Evolutionary conservation across 495 filamentous ascomycete genomes (phyloP).

Genomic region (Penicillium argentinense): DNA sequence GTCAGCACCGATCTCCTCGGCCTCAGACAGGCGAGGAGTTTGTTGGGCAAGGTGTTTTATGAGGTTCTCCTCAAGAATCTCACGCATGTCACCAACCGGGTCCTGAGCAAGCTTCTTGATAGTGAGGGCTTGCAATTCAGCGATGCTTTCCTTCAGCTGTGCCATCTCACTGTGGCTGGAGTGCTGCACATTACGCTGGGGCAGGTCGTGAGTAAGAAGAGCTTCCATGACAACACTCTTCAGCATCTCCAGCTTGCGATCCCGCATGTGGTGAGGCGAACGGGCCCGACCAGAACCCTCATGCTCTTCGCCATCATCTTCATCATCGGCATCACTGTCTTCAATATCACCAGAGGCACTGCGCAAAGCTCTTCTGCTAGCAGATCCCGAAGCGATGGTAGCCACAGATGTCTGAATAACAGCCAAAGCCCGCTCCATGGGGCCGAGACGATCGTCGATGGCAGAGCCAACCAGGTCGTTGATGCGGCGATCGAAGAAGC

Average conservation of each 20-base stretch:
- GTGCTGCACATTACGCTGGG: constrained; percentile 33
- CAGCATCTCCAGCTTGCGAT: constrained; percentile 81
- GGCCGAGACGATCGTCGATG: constrained; percentile 72
- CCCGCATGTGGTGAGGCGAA: constrained; percentile 63
- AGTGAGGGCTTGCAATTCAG: constrained; percentile 54
- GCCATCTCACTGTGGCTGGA: constrained; percentile 41
- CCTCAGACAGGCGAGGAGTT: constrained; percentile 36
- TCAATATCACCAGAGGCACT: constrained; percentile 64
- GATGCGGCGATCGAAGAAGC: constrained; percentile 86
- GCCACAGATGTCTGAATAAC: constrained; percentile 69
- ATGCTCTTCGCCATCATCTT: constrained; percentile 70
- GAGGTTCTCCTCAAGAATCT: constrained; percentile 48
- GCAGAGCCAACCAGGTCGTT: constrained; percentile 78
- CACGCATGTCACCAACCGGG: constrained; percentile 40
- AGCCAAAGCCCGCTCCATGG: constrained; percentile 74
- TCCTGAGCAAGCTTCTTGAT: constrained; percentile 41
- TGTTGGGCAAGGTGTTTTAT: constrained; percentile 37
- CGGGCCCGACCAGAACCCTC: constrained; percentile 47
- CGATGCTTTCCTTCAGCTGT: constrained; percentile 57
- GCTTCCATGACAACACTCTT: constrained; percentile 78
- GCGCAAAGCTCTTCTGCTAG: constrained; percentile 41
- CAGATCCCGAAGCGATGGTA: constrained; percentile 42
- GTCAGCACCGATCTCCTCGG: constrained; percentile 48
- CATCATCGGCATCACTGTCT: constrained; percentile 92
- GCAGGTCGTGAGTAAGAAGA: constrained; percentile 55